A percentile compares a stretch with the other conserved stretches of the same genome.
These are phyloP conservation scores for Venturia effusa DNA, from an alignment of 2,329 filamentous ascomycete genomes.

Conservation along the genomic window DNA sequence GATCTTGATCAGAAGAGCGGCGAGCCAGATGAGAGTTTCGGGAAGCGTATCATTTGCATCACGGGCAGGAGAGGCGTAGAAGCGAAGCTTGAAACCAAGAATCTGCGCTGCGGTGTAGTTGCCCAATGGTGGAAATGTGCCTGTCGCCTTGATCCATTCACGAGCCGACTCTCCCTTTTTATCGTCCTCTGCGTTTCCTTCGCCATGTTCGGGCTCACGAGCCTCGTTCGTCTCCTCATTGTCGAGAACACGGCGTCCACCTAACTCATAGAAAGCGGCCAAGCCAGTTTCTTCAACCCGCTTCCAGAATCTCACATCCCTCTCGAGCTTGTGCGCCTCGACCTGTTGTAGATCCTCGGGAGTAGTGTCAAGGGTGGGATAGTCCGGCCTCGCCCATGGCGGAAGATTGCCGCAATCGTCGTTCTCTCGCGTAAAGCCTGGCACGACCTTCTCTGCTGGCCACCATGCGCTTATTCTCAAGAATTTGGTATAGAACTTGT, in stretches of 20 bases:
- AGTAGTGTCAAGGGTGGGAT: conserved; percentile 29
- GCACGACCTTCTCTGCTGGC: conserved; percentile 56
- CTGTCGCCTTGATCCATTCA: conserved; percentile 73
- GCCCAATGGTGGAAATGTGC: conserved; percentile 70
- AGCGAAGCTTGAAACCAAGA: conserved; percentile 91
- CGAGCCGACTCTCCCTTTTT: background rate
- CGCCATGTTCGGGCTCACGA: conserved; percentile 8
- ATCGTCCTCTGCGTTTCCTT: conserved; percentile 12
- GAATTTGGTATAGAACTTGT: conserved; percentile 88
- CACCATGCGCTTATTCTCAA: conserved; percentile 92
- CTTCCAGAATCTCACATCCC: conserved; percentile 73
- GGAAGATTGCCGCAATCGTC: conserved; percentile 56
- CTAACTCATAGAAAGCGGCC: conserved; percentile 81
- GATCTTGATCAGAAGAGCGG: conserved; percentile 88
- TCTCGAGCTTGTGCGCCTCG: conserved; percentile 57
- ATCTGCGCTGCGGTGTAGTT: conserved; percentile 90
- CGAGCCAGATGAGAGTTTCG: conserved; percentile 84
- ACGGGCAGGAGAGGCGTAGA: conserved; percentile 75
- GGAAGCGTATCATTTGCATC: conserved; percentile 68
- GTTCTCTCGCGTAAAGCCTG: conserved; percentile 32
- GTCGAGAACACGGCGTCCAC: conserved; percentile 52
- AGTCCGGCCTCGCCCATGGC: conserved; percentile 62
- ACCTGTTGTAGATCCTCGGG: conserved; percentile 3
- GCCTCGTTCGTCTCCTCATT: conserved; percentile 35
- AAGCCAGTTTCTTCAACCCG: conserved; percentile 66